These are phyloP conservation scores for Neonectria ditissima DNA, from an alignment of 2,329 filamentous ascomycete species.

Conservation along the genomic window DNA sequence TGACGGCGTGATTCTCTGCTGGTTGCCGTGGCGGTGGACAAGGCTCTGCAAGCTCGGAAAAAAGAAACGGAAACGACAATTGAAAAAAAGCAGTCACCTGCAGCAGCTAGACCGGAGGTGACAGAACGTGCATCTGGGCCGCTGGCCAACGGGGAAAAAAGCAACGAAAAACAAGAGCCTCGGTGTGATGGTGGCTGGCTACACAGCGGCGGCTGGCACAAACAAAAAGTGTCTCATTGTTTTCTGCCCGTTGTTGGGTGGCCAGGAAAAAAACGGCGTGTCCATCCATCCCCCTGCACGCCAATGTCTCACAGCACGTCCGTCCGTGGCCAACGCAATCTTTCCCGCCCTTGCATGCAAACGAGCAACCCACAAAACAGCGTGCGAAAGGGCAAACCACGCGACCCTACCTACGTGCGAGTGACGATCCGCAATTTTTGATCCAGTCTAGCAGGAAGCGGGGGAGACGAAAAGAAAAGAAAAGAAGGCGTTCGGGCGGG, in stretches of 20 bases:
- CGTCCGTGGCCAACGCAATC: neutral
- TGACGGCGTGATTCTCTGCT: too few species aligned
- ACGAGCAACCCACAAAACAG: neutral
- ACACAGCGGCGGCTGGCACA: too few species aligned
- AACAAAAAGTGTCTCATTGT: too few species aligned
- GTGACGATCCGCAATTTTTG: conserved; percentile 32
- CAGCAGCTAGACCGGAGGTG: neutral
- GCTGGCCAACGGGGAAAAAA: neutral
- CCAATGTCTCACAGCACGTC: too few species aligned
- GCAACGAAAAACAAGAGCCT: neutral
- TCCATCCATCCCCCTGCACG: too few species aligned
- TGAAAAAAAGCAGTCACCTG: neutral
- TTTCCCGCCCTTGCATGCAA: conserved; percentile 33
- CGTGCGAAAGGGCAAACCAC: conserved; percentile 15
- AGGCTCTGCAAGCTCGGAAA: neutral
- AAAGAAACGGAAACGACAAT: neutral
- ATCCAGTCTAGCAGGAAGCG: too few species aligned
- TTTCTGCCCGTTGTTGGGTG: too few species aligned
- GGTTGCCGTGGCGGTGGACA: neutral
- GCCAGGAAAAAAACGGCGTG: too few species aligned
- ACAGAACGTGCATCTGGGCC: neutral
- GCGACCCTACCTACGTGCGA: neutral
- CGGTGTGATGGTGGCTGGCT: neutral
- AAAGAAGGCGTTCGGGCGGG: too few species aligned
- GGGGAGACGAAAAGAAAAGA: too few species aligned